These are phyloP conservation scores for Geotrichum citri-aurantii DNA, from an alignment of 1,139 yeast genomes.

Conservation along the genomic window DNA sequence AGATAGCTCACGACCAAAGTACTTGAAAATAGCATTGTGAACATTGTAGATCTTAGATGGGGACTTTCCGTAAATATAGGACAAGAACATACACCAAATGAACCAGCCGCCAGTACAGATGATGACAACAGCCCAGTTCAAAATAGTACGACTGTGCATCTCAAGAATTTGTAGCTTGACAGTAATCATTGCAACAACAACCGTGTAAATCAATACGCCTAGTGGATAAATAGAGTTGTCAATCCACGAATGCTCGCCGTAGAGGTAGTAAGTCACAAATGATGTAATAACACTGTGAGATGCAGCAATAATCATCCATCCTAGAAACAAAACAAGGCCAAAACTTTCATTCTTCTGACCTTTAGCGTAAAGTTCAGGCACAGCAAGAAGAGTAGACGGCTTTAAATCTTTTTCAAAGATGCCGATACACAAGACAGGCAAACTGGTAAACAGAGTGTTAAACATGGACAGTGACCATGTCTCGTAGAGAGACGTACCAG, in stretches of 20 bases:
- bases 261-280: conserved; percentile 57
- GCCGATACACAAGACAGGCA: conserved; percentile 91
- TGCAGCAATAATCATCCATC: conserved; percentile 78
- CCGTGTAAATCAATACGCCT: conserved; percentile 70
- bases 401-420: conserved; percentile 87
- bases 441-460: conserved; percentile 88
- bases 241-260: conserved; percentile 57
- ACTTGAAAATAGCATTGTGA: conserved; percentile 54
- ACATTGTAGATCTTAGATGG: conserved; percentile 68
- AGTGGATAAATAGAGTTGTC: conserved; percentile 79
- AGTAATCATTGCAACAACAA: conserved; percentile 65
- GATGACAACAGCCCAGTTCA: conserved; percentile 61
- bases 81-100: conserved; percentile 76
- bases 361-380: conserved; percentile 78
- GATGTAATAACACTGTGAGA: conserved; percentile 66
- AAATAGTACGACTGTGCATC: conserved; percentile 71
- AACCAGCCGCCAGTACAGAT: conserved; percentile 86
- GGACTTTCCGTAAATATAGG: conserved; percentile 56
- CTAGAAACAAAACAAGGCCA: conserved; percentile 58
- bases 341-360: conserved; percentile 77
- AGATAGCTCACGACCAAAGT: conserved; percentile 70
- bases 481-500: conserved; percentile 91
- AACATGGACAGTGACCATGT: conserved; percentile 97
- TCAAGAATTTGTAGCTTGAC: conserved; percentile 76
- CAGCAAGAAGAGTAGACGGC: conserved; percentile 82